These are phyloP conservation scores for Lindgomyces ingoldianus DNA, from an alignment of 495 filamentous ascomycete genomes.

Conservation along the genomic window DNA sequence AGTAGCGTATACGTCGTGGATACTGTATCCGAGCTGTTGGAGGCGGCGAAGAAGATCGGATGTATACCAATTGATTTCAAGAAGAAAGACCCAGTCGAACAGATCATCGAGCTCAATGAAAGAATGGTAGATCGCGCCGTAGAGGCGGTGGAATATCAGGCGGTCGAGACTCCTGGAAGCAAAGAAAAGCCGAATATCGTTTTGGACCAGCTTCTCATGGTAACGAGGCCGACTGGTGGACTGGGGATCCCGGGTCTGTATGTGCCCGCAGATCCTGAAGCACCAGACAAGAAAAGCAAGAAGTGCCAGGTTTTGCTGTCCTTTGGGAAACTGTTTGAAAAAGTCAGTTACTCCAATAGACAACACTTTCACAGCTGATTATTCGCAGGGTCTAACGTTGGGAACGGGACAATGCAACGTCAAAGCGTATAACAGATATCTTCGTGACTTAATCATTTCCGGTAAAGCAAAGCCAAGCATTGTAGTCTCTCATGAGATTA, in stretches of 20 bases:
- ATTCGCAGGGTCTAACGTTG: conserved; percentile 49
- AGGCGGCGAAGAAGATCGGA: conserved; percentile 56
- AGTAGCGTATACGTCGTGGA: conserved; percentile 58
- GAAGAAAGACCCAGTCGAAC: conserved; percentile 44
- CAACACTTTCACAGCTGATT: neutral
- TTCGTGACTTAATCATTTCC: conserved; percentile 60
- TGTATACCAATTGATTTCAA: conserved; percentile 47
- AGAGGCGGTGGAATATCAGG: conserved; percentile 29
- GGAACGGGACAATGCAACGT: conserved; percentile 63
- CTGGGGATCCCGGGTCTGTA: conserved; percentile 47
- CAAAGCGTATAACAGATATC: conserved; percentile 59
- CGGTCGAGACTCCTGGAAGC: conserved; percentile 31
- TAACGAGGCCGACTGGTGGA: conserved; percentile 44
- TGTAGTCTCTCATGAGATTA: conserved; percentile 59
- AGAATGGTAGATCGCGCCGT: conserved; percentile 53
- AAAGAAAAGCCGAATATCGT: conserved; percentile 48
- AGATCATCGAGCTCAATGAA: conserved; percentile 47
- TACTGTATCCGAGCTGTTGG: conserved; percentile 54
- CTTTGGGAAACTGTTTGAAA: conserved; percentile 64
- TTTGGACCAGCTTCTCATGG: conserved; percentile 45
- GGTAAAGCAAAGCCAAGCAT: conserved; percentile 60
- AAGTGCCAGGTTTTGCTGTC: conserved; percentile 54
- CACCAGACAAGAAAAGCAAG: conserved; percentile 34
- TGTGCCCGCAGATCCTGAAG: conserved; percentile 44
- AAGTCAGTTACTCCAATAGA: conserved; percentile 44